Percentiles rank a stretch among this genome's conserved stretches.
These are phyloP conservation scores for Rhizopogon roseolus DNA, from an alignment of 768 basidiomycete species.

Conservation along the genomic window DNA sequence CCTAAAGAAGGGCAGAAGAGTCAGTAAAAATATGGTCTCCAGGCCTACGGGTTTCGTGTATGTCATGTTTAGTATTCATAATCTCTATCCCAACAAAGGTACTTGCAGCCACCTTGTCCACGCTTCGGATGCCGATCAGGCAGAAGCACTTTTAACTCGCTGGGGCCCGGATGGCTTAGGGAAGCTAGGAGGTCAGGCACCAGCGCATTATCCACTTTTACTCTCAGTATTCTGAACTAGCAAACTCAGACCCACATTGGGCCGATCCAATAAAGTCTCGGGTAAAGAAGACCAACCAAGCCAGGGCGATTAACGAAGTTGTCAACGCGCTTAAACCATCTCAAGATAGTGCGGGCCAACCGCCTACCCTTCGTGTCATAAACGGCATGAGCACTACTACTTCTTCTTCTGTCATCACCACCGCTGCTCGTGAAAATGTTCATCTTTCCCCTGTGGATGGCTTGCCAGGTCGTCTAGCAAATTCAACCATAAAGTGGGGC, in stretches of 20 bases:
- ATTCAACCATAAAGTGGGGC: constrained; percentile 58
- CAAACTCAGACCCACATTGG: constrained; percentile 74
- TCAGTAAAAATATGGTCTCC: constrained; percentile 89
- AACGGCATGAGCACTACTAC: constrained; percentile 70
- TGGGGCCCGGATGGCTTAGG: constrained; percentile 90
- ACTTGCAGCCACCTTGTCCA: constrained; percentile 75
- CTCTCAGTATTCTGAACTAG: constrained; percentile 16
- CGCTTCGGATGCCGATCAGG: constrained; percentile 86
- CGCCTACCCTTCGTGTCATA: constrained; percentile 66
- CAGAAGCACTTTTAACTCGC: constrained; percentile 78
- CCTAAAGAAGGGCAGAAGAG: constrained; percentile 53
- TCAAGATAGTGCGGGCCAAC: constrained; percentile 33
- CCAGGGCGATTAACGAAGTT: constrained; percentile 71
- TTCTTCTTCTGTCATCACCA: constrained; percentile 72
- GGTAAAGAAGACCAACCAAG: constrained; percentile 62
- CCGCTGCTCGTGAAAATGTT: constrained; percentile 70
- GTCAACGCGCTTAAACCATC: constrained; percentile 65
- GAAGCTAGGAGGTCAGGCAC: constrained; percentile 73
- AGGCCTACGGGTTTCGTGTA: constrained; percentile 81
- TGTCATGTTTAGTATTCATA: constrained; percentile 28
- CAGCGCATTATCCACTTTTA: constrained; percentile 7
- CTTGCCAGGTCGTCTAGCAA: constrained; percentile 50
- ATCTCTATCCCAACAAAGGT: constrained; percentile 12
- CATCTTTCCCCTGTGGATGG: constrained; percentile 41
- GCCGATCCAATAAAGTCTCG: constrained; percentile 82